Evolutionary conservation across 2,329 filamentous ascomycete genomes (phyloP).

Genomic region (Beauveria varroae): DNA sequence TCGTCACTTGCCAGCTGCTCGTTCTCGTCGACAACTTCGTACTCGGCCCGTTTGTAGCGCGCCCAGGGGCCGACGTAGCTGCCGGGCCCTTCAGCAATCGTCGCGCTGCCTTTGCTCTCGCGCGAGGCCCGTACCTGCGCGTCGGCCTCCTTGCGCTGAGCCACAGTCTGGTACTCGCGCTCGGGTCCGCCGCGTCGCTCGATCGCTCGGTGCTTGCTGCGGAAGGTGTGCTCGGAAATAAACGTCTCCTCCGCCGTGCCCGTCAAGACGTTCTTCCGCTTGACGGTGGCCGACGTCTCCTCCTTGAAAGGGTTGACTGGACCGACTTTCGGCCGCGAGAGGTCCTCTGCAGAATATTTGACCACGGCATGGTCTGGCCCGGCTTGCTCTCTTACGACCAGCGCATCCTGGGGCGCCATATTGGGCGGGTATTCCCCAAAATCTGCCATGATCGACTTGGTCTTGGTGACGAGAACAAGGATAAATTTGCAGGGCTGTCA

Average conservation of each 20-base stretch:
- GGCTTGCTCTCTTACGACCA: conserved; percentile 49
- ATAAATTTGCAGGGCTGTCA: background rate
- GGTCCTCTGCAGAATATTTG: conserved; percentile 63
- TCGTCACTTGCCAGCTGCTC: conserved; percentile 72
- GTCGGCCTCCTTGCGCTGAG: conserved; percentile 62
- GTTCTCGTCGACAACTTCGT: conserved; percentile 65
- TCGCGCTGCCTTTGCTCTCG: conserved; percentile 77
- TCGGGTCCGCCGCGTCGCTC: conserved; percentile 56
- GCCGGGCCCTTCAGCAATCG: conserved; percentile 75
- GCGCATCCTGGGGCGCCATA: conserved; percentile 56
- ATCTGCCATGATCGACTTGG: conserved; percentile 42
- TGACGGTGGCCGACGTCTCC: conserved; percentile 45
- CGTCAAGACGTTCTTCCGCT: conserved; percentile 76
- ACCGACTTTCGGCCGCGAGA: conserved; percentile 58
- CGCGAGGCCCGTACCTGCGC: conserved; percentile 63
- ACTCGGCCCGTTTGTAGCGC: conserved; percentile 64
- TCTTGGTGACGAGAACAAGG: background rate
- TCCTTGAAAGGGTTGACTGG: conserved; percentile 67
- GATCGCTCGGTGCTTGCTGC: conserved; percentile 76
- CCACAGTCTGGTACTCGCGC: conserved; percentile 46
- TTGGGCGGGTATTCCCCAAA: conserved; percentile 59
- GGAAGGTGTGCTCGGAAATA: conserved; percentile 86
- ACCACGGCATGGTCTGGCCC: conserved; percentile 53
- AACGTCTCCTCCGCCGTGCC: conserved; percentile 82
- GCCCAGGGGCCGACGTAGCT: conserved; percentile 92